phyloP scores from a whole-genome alignment of 805 yeast species.

The Saccharomycopsis lassenensis region DNA sequence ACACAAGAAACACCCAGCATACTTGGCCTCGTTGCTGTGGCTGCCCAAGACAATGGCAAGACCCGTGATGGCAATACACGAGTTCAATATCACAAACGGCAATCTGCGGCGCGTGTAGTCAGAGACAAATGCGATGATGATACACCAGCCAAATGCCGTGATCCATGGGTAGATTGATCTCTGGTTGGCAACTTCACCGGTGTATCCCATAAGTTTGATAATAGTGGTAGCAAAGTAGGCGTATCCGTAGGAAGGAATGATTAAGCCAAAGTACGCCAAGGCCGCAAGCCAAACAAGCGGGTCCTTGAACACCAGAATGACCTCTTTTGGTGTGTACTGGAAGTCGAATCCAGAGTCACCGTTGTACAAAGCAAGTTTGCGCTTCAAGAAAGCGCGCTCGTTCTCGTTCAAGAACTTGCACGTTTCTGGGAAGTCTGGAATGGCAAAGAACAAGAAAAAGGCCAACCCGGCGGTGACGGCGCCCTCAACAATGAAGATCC shows the following conservation, averaged over 20 bases:
- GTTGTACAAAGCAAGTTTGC: slow-evolving; percentile 45
- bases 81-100: slow-evolving; percentile 28
- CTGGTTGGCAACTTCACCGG: slow-evolving; percentile 65
- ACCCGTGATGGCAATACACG: slow-evolving; percentile 38
- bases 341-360: slow-evolving; percentile 41
- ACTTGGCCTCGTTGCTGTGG: slow-evolving; percentile 32
- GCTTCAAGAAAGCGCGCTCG: slow-evolving; percentile 45
- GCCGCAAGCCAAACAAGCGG: slow-evolving; percentile 48
- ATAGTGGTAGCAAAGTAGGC: slow-evolving; percentile 66
- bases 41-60: slow-evolving; percentile 42
- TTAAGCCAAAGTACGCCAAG: slow-evolving; percentile 49
- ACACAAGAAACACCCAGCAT: slow-evolving; percentile 53
- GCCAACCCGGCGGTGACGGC: slow-evolving; percentile 27
- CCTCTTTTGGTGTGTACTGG: slow-evolving; percentile 36
- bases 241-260: slow-evolving; percentile 67
- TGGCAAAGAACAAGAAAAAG: slow-evolving; percentile 31
- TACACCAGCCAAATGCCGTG: slow-evolving; percentile 56
- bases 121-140: slow-evolving; percentile 50
- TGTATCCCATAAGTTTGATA: slow-evolving; percentile 48
- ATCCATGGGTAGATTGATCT: slow-evolving; percentile 85
- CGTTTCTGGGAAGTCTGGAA: slow-evolving; percentile 67
- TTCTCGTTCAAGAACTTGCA: slow-evolving; percentile 40
- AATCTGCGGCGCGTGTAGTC: slow-evolving; percentile 41
- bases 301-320: slow-evolving; percentile 43
- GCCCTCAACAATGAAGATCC: slow-evolving; percentile 44